Base-by-base conservation (phyloP, 805 yeast genomes). In the Brettanomyces nanus region DNA sequence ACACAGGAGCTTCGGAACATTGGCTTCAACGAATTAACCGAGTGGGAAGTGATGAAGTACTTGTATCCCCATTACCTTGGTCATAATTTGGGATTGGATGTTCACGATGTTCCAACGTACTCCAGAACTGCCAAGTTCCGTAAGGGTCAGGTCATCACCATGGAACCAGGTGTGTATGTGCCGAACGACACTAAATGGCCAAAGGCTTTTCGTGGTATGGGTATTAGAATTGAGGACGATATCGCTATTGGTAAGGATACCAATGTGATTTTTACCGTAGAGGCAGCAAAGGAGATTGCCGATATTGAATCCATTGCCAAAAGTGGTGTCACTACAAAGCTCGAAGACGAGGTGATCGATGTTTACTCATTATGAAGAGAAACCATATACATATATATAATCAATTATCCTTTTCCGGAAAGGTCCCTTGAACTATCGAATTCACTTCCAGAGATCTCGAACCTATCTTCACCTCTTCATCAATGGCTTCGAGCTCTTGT, bases 1-100 rank as follows among this genome's bases (percentile, higher is more conserved):
- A 69, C 72, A 20, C 57, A 62, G 36, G 95, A 85, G 46, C 64
- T 92, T 40, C 68, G 70, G 42, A 80, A 85, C 46, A 69, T 81
- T 33, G 97, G 97, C 0, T 75, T 89, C 47, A 48, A 65, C 1
- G 55, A 62, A 18, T 55, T 80, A 17, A 65, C 69, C 33, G 67
- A 65, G 22, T 62, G 70, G 58, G 80, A 79, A 36, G 66, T 72
- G 5, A 68, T 77, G 31, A 61, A 70, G 28, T 53, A 75, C 27
- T 60, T 83, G 27, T 92, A 89, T 54, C 97, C 97, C 0, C 99
- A 92, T 58, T 87, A 85, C 55, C 80, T 92, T 47, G 98, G 98
- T 5, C 99, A 92, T 58, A 87, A 92, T 53, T 65, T 92, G 28
- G 99, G 99, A 0, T 63, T 92, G 26, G 98, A 89, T 52, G 83